Percentiles rank a stretch among this genome's conserved stretches.
These are phyloP conservation scores for Aspergillus udagawae DNA, from an alignment of 2,329 filamentous ascomycete genomes.

Conservation along the genomic window DNA sequence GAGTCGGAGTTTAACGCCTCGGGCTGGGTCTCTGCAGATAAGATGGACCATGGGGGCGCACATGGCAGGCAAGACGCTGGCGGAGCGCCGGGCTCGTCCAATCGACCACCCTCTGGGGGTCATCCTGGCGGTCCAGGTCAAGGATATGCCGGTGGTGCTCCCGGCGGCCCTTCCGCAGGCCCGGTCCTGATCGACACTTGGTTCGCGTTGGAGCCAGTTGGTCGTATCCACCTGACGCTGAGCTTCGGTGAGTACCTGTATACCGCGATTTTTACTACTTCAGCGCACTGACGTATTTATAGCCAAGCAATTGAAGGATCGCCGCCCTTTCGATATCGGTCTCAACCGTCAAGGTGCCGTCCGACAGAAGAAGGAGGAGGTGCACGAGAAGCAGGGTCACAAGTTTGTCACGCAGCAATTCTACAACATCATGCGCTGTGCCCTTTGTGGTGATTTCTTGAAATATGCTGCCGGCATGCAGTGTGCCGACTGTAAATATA, in stretches of 20 bases:
- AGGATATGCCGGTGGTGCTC: conserved; percentile 25
- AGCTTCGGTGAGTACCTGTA: conserved; percentile 61
- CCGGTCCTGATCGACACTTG: conserved; percentile 71
- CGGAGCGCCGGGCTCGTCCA: conserved; percentile 44
- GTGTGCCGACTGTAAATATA: conserved; percentile 99
- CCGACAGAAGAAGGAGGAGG: conserved; percentile 94
- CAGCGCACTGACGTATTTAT: conserved; percentile 17
- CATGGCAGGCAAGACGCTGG: conserved; percentile 51
- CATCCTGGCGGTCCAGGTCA: conserved; percentile 23
- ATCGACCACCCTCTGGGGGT: conserved; percentile 20
- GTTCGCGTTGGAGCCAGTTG: conserved; percentile 95
- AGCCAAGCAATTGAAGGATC: conserved; percentile 82
- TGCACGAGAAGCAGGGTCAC: conserved; percentile 98
- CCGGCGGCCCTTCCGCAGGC: conserved; percentile 27
- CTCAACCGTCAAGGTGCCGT: conserved; percentile 94
- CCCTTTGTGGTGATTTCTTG: conserved; percentile 94
- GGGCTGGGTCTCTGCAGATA: conserved; percentile 95
- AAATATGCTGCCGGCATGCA: conserved; percentile 99
- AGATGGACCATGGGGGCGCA: conserved; percentile 66
- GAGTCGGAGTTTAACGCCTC: conserved; percentile 92
- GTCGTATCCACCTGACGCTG: conserved; percentile 84
- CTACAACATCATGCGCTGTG: conserved; percentile 99
- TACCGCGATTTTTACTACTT: background rate
- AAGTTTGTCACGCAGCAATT: conserved; percentile 99
- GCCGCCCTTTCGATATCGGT: conserved; percentile 78